Conservation (phyloP, 192 early-diverging fungal genomes). For the Dimargaris cristalligena region DNA sequence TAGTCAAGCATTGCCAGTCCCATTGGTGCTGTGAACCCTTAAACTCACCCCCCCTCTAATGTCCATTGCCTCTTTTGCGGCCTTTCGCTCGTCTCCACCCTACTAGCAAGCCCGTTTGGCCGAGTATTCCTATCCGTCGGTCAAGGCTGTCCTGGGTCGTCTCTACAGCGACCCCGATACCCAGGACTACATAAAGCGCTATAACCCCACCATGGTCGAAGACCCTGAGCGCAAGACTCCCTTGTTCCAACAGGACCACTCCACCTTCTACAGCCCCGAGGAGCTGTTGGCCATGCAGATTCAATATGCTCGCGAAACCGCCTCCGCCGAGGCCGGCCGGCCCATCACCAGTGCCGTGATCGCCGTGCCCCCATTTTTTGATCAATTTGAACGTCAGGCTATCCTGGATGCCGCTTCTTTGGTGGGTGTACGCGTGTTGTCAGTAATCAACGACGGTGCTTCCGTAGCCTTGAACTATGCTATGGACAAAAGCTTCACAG, state of each 20-base stretch:
- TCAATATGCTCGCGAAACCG: slow-evolving; percentile 70
- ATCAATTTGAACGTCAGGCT: slow-evolving; percentile 78
- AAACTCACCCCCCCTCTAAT: background rate
- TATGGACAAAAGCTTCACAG: slow-evolving; percentile 45
- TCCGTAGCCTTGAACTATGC: slow-evolving; percentile 94
- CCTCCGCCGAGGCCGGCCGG: slow-evolving; percentile 54
- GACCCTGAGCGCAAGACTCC: slow-evolving; percentile 47
- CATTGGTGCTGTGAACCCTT: no score
- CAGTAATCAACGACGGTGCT: slow-evolving; percentile 85
- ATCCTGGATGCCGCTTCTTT: slow-evolving; percentile 85
- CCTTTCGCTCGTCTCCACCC: no score
- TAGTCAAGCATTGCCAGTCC: no score
- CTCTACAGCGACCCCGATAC: slow-evolving; percentile 48
- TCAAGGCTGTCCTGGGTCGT: slow-evolving; percentile 76
- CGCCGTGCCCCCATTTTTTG: slow-evolving; percentile 85
- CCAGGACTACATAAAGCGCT: slow-evolving; percentile 57
- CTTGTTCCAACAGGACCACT: slow-evolving; percentile 47
- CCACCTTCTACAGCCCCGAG: slow-evolving; percentile 44
- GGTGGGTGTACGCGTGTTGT: slow-evolving; percentile 63
- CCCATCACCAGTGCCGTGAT: slow-evolving; percentile 75
- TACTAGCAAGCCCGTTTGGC: slow-evolving; percentile 75
- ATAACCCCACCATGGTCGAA: slow-evolving; percentile 57
- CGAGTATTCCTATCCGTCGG: slow-evolving; percentile 55
- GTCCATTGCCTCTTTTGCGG: background rate
- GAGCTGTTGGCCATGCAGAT: slow-evolving; percentile 93